Evolutionary conservation across 768 basidiomycete genomes (phyloP), one percentile per base, ranked within the genome.

Genomic region (Amanita muscaria): DNA sequence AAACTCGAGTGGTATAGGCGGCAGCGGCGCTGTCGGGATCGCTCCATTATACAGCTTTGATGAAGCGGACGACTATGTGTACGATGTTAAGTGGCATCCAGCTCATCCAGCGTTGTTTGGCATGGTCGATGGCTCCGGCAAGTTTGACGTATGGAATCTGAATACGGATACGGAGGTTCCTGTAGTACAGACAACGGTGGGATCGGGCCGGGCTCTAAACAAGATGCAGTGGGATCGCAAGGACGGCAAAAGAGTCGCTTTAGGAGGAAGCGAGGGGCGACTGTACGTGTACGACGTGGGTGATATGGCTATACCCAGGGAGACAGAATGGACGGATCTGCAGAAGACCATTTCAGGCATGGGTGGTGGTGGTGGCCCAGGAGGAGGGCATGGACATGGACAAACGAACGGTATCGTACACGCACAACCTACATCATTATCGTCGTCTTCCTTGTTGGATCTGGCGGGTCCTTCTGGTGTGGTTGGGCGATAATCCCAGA

Each of bases 71-170:
- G 96, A 99, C 61, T 97, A 98, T 59, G 94, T 99, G 8, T 98
- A 96, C 65, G 96, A 97, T 66, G 93, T 90, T 36, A 88, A 85
- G 60, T 99, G 96, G 96, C 96, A 99, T 60, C 92, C 94, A 5
- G 72, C 79, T 11, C 93, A 99, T 64, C 96, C 96, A 11, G 91
- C 94, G 1, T 50, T 93, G 37, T 99, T 98, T 60, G 93, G 88
- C 16, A 81, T 80, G 3, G 96, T 89, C 2, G 92, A 98, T 59
- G 96, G 96, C 2, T 85, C 88, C 2, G 96, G 93, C 19, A 87
- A 84, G 61, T 97, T 99, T 61, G 90, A 97, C 56, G 58, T 99
- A 30, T 99, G 96, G 96, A 98, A 99, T 62, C 62, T 99, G 59
- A 99, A 98, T 61, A 67, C 73, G n/a, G 94, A 98, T 53, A 90